These are phyloP conservation scores for Debaryomyces udenii DNA, from an alignment of 1,139 yeast genomes.

Conservation along the genomic window DNA sequence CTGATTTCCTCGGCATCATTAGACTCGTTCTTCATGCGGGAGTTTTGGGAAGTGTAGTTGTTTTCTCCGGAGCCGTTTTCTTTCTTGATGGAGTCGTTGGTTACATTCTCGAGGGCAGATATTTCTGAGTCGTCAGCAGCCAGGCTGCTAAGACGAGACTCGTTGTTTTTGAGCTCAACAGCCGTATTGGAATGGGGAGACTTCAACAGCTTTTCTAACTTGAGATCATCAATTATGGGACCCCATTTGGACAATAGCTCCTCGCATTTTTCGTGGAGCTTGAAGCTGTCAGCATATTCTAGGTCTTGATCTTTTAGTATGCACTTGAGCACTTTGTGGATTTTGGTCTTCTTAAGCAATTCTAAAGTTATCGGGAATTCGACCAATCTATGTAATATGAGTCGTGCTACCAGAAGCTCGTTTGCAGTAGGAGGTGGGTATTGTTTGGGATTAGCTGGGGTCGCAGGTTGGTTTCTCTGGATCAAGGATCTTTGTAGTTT, in stretches of 20 bases:
- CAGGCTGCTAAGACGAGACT: neutral
- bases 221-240: constrained; percentile 37
- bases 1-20: constrained; percentile 4
- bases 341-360: constrained; percentile 53
- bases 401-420: constrained; percentile 56
- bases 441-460: constrained; percentile 36
- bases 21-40: neutral
- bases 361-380: constrained; percentile 58
- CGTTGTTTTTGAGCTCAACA: neutral
- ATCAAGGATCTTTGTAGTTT: constrained; percentile 49
- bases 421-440: constrained; percentile 51
- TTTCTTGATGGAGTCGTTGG: constrained; percentile 7
- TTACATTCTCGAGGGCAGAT: constrained; percentile 21
- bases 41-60: neutral
- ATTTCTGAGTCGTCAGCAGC: constrained; percentile 38
- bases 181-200: constrained; percentile 1
- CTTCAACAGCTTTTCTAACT: constrained; percentile 31
- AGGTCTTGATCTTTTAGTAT: constrained; percentile 45
- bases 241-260: constrained; percentile 51
- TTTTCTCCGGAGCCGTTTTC: neutral
- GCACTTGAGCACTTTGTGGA: constrained; percentile 57
- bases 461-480: constrained; percentile 46
- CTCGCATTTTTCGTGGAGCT: constrained; percentile 50
- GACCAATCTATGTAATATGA: constrained; percentile 53
- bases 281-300: constrained; percentile 49